phyloP scores from a whole-genome alignment of 2,329 filamentous ascomycete species.

The Fusarium equiseti region DNA sequence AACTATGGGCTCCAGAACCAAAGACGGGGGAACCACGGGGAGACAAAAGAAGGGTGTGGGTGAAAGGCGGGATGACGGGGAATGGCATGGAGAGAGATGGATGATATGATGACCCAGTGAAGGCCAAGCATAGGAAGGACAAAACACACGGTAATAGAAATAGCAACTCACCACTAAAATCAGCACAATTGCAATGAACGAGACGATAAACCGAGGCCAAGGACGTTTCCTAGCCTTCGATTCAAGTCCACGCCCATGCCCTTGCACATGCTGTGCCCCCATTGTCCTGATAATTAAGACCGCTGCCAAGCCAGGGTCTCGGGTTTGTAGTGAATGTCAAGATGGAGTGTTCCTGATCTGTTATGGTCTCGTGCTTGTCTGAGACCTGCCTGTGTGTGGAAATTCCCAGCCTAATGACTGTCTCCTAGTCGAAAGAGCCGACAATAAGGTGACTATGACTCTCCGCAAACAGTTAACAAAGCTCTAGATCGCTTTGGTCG shows the following conservation, averaged over 20 bases:
- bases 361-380: slow-evolving; percentile 26
- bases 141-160: slow-evolving; percentile 15
- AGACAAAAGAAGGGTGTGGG: slow-evolving; percentile 30
- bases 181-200: slow-evolving; percentile 27
- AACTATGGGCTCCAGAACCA: slow-evolving; percentile 27
- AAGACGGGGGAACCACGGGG: slow-evolving; percentile 33
- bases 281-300: slow-evolving; percentile 26
- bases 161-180: slow-evolving; percentile 43
- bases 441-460: slow-evolving; percentile 12
- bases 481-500: slow-evolving; percentile 21
- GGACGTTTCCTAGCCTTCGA: slow-evolving; percentile 22
- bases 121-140: slow-evolving; percentile 15
- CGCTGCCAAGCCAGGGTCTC: slow-evolving; percentile 15
- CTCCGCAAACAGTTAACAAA: neutral
- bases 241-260: slow-evolving; percentile 27
- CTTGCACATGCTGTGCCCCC: slow-evolving; percentile 27
- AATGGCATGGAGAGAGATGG: slow-evolving; percentile 30
- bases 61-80: slow-evolving; percentile 41
- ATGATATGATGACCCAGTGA: slow-evolving; percentile 33
- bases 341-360: slow-evolving; percentile 9
- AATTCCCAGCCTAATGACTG: slow-evolving; percentile 3
- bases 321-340: slow-evolving; percentile 5
- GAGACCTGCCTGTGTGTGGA: neutral
- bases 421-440: neutral
- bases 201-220: slow-evolving; percentile 26